A percentile compares a stretch with the other conserved stretches of the same genome.
phyloP scores from a whole-genome alignment of 169 alveolate genomes.

The Eimeria praecox region DNA sequence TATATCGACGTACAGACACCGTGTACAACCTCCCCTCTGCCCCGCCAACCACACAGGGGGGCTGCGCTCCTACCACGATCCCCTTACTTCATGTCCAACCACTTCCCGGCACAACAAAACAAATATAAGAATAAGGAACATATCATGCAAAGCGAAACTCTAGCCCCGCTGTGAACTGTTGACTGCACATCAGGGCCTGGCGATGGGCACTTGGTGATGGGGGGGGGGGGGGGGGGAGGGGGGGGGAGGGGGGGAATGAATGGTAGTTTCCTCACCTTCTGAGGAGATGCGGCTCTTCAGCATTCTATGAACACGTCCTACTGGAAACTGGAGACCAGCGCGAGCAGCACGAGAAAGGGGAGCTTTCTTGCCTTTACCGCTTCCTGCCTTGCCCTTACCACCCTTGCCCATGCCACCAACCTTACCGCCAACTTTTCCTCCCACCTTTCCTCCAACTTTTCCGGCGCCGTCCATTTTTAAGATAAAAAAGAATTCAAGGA shows the following conservation, averaged over 20 bases:
- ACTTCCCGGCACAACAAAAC: not conserved
- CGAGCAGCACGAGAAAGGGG: conserved; percentile 99
- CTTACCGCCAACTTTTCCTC: conserved; percentile 86
- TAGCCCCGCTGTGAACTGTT: not conserved
- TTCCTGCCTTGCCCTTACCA: conserved; percentile 82
- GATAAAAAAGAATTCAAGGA: conserved; percentile 33
- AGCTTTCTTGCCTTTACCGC: conserved; percentile 93
- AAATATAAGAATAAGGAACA: not conserved
- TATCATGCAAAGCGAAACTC: not conserved
- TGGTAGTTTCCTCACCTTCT: conserved; percentile 92
- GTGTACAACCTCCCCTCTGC: conserved; percentile 13
- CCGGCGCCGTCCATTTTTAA: conserved; percentile 84
- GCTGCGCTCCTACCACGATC: not conserved
- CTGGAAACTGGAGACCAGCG: conserved; percentile 99
- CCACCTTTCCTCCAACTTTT: conserved; percentile 84
- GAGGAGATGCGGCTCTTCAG: conserved; percentile 98
- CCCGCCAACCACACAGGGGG: not conserved
- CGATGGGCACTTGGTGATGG: not conserved
- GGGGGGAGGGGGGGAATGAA: not conserved
- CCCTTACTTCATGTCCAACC: not conserved
- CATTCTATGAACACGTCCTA: conserved; percentile 99
- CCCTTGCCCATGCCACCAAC: conserved; percentile 85
- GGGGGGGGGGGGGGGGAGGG: not conserved
- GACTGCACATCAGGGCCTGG: not conserved
- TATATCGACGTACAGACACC: conserved; percentile 28